Base-by-base conservation (phyloP, 371 early-diverging fungal genomes). In the Caulochytrium protostelioides region DNA sequence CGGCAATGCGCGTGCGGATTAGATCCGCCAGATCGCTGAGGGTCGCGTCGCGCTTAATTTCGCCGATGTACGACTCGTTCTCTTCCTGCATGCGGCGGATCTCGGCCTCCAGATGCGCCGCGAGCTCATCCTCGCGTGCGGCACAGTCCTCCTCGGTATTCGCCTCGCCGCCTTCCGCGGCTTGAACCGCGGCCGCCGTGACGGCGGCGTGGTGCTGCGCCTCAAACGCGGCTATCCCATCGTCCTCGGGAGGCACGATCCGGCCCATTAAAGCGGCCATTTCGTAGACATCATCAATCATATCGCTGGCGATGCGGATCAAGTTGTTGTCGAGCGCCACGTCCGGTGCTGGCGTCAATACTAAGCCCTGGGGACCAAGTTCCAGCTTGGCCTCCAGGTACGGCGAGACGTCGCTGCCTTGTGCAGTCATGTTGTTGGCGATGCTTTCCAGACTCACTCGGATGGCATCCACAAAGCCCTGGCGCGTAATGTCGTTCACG, bases 341-440 rank as follows among this genome's bases (percentile, higher is more conserved):
- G 9, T 59, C 63, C 60, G 67, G 65, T 22, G 42, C 38, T 14
- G 70, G 70, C 1, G 70, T 69, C 36, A 62, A 69, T 2, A 54
- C 42, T 3, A 69, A 44, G 28, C 47, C 46, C 22, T 59, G 59
- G 16, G 49, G 45, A 16, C 59, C 59, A 6, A 69, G 42, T 36
- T 69, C 70, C 21, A 69, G 40, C 41, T 60, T 62, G n/a, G 67
- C 52, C 34, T 69, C 70, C n/a, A 69, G 30, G 6, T 67, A 31
- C 7, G 70, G 58, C 1, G 59, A 60, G 7, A 57, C 15, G 24
- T 68, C 64, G n/a, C n/a, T n/a, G n/a, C n/a, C n/a, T n/a, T n/a
- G n/a, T n/a, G n/a, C n/a, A n/a, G n/a, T n/a, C 55, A 61, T 69
- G 36, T 67, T 69, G 17, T 58, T 49, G 9, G 51, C 21, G 13